Evolutionary conservation across 305 asterid species (phyloP).

Genomic region (Fraxinus greggii): DNA sequence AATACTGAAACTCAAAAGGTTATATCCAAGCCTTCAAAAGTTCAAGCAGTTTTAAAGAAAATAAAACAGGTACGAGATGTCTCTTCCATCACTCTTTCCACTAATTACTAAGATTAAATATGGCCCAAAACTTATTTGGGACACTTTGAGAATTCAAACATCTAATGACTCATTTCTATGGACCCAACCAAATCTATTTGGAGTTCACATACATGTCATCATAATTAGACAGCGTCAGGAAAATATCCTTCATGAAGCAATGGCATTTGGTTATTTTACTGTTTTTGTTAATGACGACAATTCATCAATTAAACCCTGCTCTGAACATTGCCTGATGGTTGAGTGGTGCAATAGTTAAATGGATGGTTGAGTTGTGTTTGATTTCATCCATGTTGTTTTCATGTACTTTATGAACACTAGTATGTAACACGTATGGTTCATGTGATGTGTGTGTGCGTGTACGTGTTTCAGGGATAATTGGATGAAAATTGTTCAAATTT

Average conservation of each 20-base stretch:
- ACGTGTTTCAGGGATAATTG: not conserved
- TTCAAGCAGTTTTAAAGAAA: constrained; percentile 82
- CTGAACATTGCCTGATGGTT: not conserved
- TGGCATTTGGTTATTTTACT: not conserved
- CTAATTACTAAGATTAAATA: constrained; percentile 11
- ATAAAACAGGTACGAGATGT: constrained; percentile 63
- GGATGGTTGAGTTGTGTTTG: constrained; percentile 1
- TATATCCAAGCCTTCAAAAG: constrained; percentile 54
- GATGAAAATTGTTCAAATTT: not conserved
- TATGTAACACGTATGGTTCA: not conserved
- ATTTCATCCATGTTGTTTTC: not conserved
- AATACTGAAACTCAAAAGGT: constrained; percentile 59
- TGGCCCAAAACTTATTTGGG: not conserved
- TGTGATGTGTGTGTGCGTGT: not conserved
- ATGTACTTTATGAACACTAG: not conserved
- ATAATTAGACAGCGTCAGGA: not conserved
- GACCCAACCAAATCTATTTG: not conserved
- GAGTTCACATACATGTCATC: not conserved
- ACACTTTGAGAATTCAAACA: constrained; percentile 15
- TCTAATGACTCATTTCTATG: not conserved
- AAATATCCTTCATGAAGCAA: not conserved
- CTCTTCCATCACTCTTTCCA: constrained; percentile 1
- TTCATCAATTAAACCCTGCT: not conserved
- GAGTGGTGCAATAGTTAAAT: not conserved
- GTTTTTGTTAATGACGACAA: not conserved